Evolutionary conservation across 768 basidiomycete species (phyloP), one percentile per base, ranked within the genome.

Genomic region (Amanita inopinata): DNA sequence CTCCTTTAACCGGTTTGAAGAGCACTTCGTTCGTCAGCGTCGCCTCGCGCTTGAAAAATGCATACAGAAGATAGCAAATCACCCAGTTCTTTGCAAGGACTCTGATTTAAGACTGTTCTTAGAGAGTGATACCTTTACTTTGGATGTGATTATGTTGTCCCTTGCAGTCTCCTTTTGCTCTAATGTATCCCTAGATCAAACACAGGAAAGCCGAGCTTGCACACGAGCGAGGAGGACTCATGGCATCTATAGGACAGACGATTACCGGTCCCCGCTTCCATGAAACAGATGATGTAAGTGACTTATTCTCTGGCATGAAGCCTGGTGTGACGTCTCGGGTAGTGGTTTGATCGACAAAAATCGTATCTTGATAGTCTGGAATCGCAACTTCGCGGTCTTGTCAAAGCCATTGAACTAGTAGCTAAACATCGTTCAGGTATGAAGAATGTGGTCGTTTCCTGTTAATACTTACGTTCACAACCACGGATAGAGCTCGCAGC

Each of bases 321-420:
- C n/a, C 33, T 39, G 36, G 43, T 14, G 41, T 46, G 31, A 48
- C 30, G 4, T 34, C 28, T 36, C 5, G 22, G n/a, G n/a, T 33
- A 93, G 79, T 98, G 91, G 91, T 98, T 96, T 52, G 91, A 96
- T 53, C 74, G 76, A 48, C 83, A 91, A 57, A 88, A 83, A 46
- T 61, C 66, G 0, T 90, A 88, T 55, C 72, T 99, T 8, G 93
- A 98, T 51, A 80, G 80, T 32, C 73, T 98, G 15, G 96, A 99
- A 59, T 76, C 81, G 0, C 92, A 97, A 54, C 69, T 97, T 12
- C 83, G 86, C 17, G 77, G 80, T 2, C 70, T 97, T 1, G 84
- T 89, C 37, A 92, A 86, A 61, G 78, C 90, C 0, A 84, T 98
- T 38, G 87, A 94, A 46, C 43, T 70, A 0, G 87, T 90, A n/a